Base-by-base conservation (phyloP, 208 protist genomes). In the Endotrypanum monterogeii region DNA sequence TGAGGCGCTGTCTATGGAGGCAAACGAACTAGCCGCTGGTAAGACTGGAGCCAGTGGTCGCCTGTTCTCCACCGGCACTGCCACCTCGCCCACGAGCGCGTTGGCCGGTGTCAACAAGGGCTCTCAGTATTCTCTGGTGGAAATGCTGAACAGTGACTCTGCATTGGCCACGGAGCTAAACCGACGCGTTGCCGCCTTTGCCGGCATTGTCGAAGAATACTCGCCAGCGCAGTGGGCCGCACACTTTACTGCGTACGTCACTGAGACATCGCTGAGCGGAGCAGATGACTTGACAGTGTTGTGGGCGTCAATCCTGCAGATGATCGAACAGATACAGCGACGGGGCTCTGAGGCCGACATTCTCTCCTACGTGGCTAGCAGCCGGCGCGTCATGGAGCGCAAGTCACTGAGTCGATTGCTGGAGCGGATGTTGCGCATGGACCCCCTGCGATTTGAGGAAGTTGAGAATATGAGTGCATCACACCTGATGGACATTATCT, bases 381-480 rank as follows among this genome's bases (percentile, higher is more conserved):
- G 89, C 66, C 88, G 87, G 9, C 65, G 73, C 18, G 78, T 93
- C 70, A 83, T 95, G 83, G 91, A 95, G 80, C 80, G 80, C 7
- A 89, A 89, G 74, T 82, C 84, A 9, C 70, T 90, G 57, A 81
- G 76, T 37, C 73, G 72, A 35, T 48, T 95, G 20, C 74, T 95
- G 3, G 78, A 84, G 28, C 58, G 72, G 14, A 77, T 81, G 28
- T 58, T 92, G 37, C 83, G 87, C 30, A 71, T 94, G 35, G 87
- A 89, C 51, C 79, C 87, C 6, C 56, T 75, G 25, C 78, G 85
- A 11, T 68, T 90, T 23, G 88, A 88, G 48, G 91, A 94, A 67
- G 51, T 88, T 51, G 80, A 81, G 54, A 83, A 83, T 62, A 88
- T 92, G 79, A 76, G 71, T 46, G 85, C 83, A 8, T 66, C 71